phyloP scores from a whole-genome alignment of 495 filamentous ascomycete species.

The Neurospora sublineolata region DNA sequence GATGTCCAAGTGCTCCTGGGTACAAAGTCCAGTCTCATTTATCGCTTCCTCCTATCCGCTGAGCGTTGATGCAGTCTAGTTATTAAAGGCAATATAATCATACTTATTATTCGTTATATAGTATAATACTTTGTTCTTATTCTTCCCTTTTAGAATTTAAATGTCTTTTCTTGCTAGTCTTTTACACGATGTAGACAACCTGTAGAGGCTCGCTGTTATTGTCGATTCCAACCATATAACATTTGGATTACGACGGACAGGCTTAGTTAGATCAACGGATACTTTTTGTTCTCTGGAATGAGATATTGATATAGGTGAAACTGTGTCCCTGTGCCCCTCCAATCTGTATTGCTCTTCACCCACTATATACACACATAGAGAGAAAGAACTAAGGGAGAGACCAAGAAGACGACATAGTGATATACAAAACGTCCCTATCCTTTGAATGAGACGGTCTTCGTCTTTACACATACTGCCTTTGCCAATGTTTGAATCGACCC shows the following conservation, averaged over 20 bases:
- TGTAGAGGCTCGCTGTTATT: neutral
- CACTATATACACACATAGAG: neutral
- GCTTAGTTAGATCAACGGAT: neutral
- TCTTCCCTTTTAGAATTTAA: neutral
- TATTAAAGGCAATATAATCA: neutral
- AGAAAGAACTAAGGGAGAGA: neutral
- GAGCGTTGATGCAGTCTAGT: neutral
- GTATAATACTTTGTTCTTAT: neutral
- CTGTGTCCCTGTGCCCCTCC: neutral
- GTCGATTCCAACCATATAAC: neutral
- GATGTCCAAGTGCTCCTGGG: neutral
- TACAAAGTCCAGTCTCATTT: neutral
- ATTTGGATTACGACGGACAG: neutral
- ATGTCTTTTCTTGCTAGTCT: neutral
- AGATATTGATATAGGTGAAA: neutral
- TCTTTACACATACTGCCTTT: constrained; percentile 39
- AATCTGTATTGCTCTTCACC: neutral
- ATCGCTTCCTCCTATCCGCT: neutral
- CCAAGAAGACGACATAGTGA: neutral
- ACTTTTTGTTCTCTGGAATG: neutral
- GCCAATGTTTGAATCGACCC: constrained; percentile 37
- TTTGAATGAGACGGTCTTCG: constrained; percentile 26
- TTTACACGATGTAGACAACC: neutral
- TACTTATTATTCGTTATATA: neutral
- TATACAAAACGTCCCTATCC: neutral